These are phyloP conservation scores for Aureobasidium sp. DNA, from an alignment of 2,329 filamentous ascomycete species.

Conservation along the genomic window DNA sequence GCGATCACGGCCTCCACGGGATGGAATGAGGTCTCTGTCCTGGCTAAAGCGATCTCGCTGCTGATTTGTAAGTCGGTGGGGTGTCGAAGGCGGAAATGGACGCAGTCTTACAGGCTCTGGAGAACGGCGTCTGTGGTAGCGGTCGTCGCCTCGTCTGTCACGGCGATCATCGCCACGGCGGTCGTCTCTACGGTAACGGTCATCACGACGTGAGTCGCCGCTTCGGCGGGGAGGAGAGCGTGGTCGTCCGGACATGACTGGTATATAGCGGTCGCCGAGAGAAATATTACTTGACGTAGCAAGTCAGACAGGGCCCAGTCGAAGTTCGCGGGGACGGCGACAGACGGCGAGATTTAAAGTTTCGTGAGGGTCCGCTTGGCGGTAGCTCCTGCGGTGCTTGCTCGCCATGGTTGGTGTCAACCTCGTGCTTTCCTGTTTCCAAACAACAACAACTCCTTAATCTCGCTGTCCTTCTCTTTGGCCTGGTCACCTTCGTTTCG, in stretches of 20 bases:
- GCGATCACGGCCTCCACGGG: constrained; percentile 50
- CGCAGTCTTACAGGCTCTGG: constrained; percentile 25
- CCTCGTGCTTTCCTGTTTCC: not conserved
- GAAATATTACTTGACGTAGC: not conserved
- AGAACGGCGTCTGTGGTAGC: constrained; percentile 47
- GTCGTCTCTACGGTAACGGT: constrained; percentile 18
- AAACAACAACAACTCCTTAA: not conserved
- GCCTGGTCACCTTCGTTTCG: not conserved
- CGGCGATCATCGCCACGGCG: constrained; percentile 15
- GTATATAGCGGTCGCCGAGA: not conserved
- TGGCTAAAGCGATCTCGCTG: constrained; percentile 39
- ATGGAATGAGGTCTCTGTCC: constrained; percentile 43
- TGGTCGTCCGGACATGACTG: constrained; percentile 10
- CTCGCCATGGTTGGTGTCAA: not conserved
- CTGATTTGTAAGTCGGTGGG: constrained; percentile 32
- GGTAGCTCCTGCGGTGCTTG: not conserved
- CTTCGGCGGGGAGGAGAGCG: constrained; percentile 11
- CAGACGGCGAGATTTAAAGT: not conserved
- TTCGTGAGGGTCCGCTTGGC: not conserved
- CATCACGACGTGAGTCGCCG: constrained; percentile 14
- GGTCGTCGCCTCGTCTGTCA: constrained; percentile 10
- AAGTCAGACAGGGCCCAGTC: too few species aligned
- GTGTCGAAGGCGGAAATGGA: constrained; percentile 10
- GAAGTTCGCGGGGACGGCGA: not conserved
- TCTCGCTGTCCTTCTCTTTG: not conserved